These are phyloP conservation scores for Cladorrhinum sp. DNA, from an alignment of 2,329 filamentous ascomycete species.

Conservation along the genomic window DNA sequence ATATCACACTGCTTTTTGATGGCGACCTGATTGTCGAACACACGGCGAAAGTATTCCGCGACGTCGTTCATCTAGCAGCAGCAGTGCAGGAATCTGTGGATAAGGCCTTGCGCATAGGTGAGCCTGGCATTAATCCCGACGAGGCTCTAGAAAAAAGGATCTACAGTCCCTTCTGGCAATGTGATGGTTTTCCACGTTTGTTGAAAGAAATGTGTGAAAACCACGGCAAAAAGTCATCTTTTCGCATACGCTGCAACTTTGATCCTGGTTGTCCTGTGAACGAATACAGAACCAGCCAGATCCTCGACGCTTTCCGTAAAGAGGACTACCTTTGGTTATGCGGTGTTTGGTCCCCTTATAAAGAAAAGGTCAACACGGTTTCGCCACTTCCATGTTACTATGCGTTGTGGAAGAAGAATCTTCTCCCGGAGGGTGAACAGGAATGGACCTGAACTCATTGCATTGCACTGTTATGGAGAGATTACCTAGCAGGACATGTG, in stretches of 20 bases:
- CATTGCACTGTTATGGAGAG: too few species aligned
- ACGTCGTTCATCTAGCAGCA: slow-evolving; percentile 3
- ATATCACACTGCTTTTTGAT: slow-evolving; percentile 6
- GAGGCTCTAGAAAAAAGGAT: neutral
- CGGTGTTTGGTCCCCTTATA: too few species aligned
- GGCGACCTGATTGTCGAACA: neutral
- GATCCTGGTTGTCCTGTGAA: slow-evolving; percentile 9
- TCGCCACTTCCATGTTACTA: neutral
- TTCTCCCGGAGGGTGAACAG: neutral
- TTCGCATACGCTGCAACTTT: slow-evolving; percentile 9
- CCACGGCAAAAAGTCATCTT: neutral
- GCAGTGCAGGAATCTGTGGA: slow-evolving; percentile 1
- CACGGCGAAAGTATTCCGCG: slow-evolving; percentile 1
- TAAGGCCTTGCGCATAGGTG: neutral
- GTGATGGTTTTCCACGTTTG: slow-evolving; percentile 2
- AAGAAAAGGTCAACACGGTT: neutral
- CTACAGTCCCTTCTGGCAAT: neutral
- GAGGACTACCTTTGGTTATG: too few species aligned
- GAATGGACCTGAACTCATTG: neutral
- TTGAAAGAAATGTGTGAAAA: neutral
- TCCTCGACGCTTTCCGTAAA: too few species aligned
- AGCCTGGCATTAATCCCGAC: neutral
- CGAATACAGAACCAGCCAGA: too few species aligned
- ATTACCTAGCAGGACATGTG: too few species aligned
- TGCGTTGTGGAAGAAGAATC: neutral